phyloP scores from a whole-genome alignment of 345 rosid genomes.

The Nephelium lappaceum region DNA sequence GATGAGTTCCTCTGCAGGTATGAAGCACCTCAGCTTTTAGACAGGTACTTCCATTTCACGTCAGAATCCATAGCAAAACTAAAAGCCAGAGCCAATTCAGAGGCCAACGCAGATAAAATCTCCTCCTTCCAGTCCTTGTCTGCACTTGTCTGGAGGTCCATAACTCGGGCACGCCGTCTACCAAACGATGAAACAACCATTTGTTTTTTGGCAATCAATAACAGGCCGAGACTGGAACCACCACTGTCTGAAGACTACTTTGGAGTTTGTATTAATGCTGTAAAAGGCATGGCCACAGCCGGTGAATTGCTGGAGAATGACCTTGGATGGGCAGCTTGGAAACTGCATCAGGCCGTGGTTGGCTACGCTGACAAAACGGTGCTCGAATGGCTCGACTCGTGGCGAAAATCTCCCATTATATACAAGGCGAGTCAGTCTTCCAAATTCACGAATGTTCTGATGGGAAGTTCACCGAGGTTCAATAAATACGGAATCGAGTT shows the following conservation, averaged over 20 bases:
- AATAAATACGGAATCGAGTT: constrained; percentile 77
- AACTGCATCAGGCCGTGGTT: constrained; percentile 49
- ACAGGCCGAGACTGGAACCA: constrained; percentile 60
- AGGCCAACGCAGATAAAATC: constrained; percentile 44
- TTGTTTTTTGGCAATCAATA: constrained; percentile 53
- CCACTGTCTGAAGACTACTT: constrained; percentile 53
- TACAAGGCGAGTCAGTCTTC: constrained; percentile 41
- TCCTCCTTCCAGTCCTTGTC: constrained; percentile 77
- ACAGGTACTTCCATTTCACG: constrained; percentile 69
- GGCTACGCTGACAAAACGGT: constrained; percentile 40
- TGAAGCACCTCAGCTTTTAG: constrained; percentile 50
- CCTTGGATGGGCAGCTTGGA: constrained; percentile 74
- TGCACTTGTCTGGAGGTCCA: constrained; percentile 65
- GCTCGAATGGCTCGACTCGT: constrained; percentile 33
- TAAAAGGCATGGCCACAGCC: constrained; percentile 41
- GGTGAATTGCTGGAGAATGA: constrained; percentile 56
- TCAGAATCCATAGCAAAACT: constrained; percentile 49
- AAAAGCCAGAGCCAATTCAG: constrained; percentile 54
- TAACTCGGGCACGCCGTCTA: constrained; percentile 48
- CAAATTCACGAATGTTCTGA: constrained; percentile 52
- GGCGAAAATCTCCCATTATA: constrained; percentile 49
- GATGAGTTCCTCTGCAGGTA: constrained; percentile 50
- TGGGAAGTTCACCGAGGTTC: constrained; percentile 88
- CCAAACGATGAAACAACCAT: constrained; percentile 40
- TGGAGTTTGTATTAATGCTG: constrained; percentile 50